Evolutionary conservation across 1,139 yeast genomes (phyloP).

Genomic region (Suhomyces ambrosiae): DNA sequence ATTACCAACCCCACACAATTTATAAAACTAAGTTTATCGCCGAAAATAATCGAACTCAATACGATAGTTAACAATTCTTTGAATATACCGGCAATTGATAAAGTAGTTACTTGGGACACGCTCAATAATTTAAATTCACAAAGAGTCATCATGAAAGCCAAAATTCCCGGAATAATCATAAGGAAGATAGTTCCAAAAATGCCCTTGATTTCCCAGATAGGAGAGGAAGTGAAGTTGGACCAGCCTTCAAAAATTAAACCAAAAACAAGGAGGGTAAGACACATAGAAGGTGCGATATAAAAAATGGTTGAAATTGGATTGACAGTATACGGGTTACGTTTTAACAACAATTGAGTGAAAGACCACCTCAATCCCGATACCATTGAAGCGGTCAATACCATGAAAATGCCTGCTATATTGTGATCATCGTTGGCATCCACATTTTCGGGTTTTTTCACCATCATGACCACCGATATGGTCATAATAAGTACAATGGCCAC

Average conservation of each 20-base stretch:
- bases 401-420: conserved; percentile 57
- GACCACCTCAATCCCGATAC: conserved; percentile 95
- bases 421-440: conserved; percentile 18
- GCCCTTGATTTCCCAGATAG: conserved; percentile 67
- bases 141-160: conserved; percentile 88
- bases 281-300: conserved; percentile 85
- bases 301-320: conserved; percentile 85
- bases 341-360: conserved; percentile 78
- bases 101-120: conserved; percentile 80
- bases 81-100: conserved; percentile 89
- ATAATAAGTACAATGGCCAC: conserved; percentile 70
- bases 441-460: conserved; percentile 59
- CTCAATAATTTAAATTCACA: conserved; percentile 84
- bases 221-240: conserved; percentile 49
- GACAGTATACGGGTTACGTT: conserved; percentile 56
- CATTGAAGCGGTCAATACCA: conserved; percentile 77
- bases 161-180: conserved; percentile 75
- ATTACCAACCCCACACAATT: conserved; percentile 76
- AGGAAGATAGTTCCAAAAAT: conserved; percentile 54
- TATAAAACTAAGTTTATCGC: conserved; percentile 66
- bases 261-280: conserved; percentile 55
- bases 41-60: conserved; percentile 69
- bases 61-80: conserved; percentile 85
- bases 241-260: conserved; percentile 73
- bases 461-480: conserved; percentile 81